Conservation (phyloP, 1,284 basidiomycete species). For the Leccinum pachyderme region DNA sequence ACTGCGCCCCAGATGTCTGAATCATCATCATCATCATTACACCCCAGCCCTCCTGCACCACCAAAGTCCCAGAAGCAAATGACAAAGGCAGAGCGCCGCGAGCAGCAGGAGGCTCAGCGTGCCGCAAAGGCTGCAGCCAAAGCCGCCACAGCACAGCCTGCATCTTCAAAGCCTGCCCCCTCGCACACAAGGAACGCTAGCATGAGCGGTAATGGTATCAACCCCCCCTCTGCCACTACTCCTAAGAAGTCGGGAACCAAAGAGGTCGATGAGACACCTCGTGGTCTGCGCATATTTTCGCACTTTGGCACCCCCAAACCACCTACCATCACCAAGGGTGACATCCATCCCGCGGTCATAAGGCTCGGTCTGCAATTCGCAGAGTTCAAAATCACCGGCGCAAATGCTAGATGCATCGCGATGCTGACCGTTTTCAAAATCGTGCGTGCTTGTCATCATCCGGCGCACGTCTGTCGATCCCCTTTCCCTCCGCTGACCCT, state of each 20-base stretch:
- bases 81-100: conserved; percentile 79
- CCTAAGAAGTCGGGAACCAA: conserved; percentile 27
- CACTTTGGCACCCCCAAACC: conserved; percentile 78
- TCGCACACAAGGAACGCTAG: conserved; percentile 19
- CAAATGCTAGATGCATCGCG: conserved; percentile 88
- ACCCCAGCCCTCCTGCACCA: conserved; percentile 2
- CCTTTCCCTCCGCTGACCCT: conserved; percentile 8
- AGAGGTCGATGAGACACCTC: conserved; percentile 39
- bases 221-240: conserved; percentile 7
- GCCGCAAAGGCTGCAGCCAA: conserved; percentile 61
- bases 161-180: conserved; percentile 20
- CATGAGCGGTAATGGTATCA: conserved; percentile 18
- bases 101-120: conserved; percentile 75
- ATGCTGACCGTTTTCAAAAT: conserved; percentile 82
- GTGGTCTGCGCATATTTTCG: conserved; percentile 74
- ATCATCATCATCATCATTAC: conserved; percentile 4
- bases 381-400: conserved; percentile 83
- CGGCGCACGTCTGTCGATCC: background rate
- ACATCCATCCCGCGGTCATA: conserved; percentile 80
- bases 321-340: conserved; percentile 62
- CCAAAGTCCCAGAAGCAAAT: conserved; percentile 58
- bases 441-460: conserved; percentile 41
- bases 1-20: background rate
- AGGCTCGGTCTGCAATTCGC: conserved; percentile 80
- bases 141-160: conserved; percentile 1